phyloP scores from a whole-genome alignment of 805 yeast genomes.

The Metschnikowia reukaufii region DNA sequence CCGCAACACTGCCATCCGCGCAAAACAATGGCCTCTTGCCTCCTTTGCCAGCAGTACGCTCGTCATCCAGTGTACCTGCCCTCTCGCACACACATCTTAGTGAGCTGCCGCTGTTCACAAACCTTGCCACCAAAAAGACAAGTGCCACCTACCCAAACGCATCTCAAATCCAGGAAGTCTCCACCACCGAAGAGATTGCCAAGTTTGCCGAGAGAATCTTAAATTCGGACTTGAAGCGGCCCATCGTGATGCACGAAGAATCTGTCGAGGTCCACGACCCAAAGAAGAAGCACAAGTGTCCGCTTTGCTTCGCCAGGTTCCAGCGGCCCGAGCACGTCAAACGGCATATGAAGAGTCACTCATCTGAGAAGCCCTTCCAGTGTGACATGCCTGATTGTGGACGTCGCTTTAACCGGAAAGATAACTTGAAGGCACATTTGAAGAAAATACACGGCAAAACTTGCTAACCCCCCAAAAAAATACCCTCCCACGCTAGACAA shows the following conservation, averaged over 20 bases:
- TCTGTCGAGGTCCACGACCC: conserved; percentile 40
- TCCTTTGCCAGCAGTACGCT: conserved; percentile 8
- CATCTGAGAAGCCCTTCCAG: conserved; percentile 56
- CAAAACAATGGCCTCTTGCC: conserved; percentile 8
- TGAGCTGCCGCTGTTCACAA: conserved; percentile 6
- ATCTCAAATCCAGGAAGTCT: conserved; percentile 19
- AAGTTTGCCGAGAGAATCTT: conserved; percentile 22
- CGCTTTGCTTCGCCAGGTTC: conserved; percentile 59
- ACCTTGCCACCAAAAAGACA: conserved; percentile 1
- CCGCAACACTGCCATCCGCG: conserved; percentile 2
- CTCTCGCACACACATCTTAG: neutral
- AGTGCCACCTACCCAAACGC: conserved; percentile 15
- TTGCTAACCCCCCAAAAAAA: too few relatives aligned
- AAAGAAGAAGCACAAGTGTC: conserved; percentile 63
- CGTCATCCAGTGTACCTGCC: conserved; percentile 2
- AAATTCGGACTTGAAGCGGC: conserved; percentile 23
- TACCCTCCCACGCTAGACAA: neutral
- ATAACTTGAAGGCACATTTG: conserved; percentile 59
- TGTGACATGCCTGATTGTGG: conserved; percentile 54
- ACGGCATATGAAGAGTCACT: conserved; percentile 59
- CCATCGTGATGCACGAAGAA: conserved; percentile 24
- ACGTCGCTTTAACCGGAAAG: conserved; percentile 58
- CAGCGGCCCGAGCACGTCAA: conserved; percentile 75
- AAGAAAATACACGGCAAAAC: conserved; percentile 52
- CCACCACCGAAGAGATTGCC: conserved; percentile 23